These are phyloP conservation scores for Dryadomyces quercus-mongolicae DNA, from an alignment of 2,329 filamentous ascomycete species.

Conservation along the genomic window DNA sequence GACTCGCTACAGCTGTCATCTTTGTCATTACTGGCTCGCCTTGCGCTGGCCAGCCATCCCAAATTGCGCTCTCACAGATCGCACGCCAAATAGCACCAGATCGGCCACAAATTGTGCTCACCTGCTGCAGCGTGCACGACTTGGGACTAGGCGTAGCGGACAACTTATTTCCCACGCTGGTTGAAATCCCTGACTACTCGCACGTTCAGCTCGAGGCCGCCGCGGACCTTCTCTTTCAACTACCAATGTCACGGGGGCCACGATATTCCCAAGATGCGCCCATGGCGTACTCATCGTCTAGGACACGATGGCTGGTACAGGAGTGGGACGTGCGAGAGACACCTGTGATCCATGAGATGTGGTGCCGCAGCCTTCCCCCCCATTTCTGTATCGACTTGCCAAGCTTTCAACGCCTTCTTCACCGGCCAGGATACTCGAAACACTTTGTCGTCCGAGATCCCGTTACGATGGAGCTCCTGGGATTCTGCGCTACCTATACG, in stretches of 20 bases:
- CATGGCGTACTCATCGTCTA: conserved; percentile 19
- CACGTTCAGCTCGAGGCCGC: conserved; percentile 33
- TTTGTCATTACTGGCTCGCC: conserved; percentile 45
- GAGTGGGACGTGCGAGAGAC: conserved; percentile 28
- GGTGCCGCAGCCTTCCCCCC: conserved; percentile 31
- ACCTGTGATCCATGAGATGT: conserved; percentile 30
- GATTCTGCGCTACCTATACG: conserved; percentile 49
- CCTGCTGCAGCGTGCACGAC: conserved; percentile 33
- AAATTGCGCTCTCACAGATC: conserved; percentile 32
- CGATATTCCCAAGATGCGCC: conserved; percentile 7
- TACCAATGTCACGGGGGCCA: not conserved
- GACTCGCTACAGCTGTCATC: conserved; percentile 44
- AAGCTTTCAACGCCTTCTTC: conserved; percentile 32
- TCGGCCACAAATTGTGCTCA: conserved; percentile 38
- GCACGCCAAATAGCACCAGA: conserved; percentile 12
- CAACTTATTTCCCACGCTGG: conserved; percentile 34
- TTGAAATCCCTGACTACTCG: conserved; percentile 37
- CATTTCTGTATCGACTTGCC: conserved; percentile 32
- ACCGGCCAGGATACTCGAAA: conserved; percentile 42
- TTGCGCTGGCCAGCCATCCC: conserved; percentile 33
- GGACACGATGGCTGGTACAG: conserved; percentile 28
- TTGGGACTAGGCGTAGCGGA: conserved; percentile 15
- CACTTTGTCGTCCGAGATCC: conserved; percentile 44
- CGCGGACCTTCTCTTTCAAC: conserved; percentile 36
- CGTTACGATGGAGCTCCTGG: conserved; percentile 29